Base-by-base conservation (phyloP, 257 asterid genomes). In the Avicennia marina region DNA sequence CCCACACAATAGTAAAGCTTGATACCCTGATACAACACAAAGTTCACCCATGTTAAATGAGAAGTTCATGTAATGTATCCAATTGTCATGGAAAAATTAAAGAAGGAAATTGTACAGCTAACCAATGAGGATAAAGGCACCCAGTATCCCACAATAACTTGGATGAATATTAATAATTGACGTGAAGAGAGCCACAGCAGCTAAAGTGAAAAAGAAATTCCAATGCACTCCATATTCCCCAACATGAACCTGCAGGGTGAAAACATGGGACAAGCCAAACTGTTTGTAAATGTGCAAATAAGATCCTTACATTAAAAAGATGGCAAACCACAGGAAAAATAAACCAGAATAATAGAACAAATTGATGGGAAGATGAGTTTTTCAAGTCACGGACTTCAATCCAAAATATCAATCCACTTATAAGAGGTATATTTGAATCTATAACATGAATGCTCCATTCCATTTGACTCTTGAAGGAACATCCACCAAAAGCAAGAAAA, bases 151-250 rank as follows among this genome's bases (percentile, higher is more conserved):
- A 69, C 94, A 84, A 56, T 80, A 73, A 21, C 63, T 71, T 15
- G 94, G 76, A 72, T 78, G 80, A 63, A 89, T 58, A 26, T 82
- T 81, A 46, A 93, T 60, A 54, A 84, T 41, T 49, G 87, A 80
- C 19, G 97, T 75, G 57, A 86, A 78, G 68, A 84, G 80, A 48
- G 96, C 82, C 60, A 93, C 96, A 53, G 81, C 90, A 80, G 96
- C 94, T 38, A 93, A 94, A 49, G 96, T 88, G 79, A 89, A 93
- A 65, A 93, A 89, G 89, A 93, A 93, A 76, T 93, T 93, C 97
- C 99, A 89, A 66, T 93, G 99, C 55, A 93, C 94, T 57, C 99
- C 96, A 68, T 89, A 93, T 75, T 93, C 99, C 27, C 89, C 97
- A 19, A 89, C 91, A 55, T 93, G 99, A 76, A 93, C 95, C 99